A percentile compares a stretch with the other conserved stretches of the same genome.
phyloP scores from a whole-genome alignment of 2,329 filamentous ascomycete species.

The Coniochaeta hoffmannii region DNA sequence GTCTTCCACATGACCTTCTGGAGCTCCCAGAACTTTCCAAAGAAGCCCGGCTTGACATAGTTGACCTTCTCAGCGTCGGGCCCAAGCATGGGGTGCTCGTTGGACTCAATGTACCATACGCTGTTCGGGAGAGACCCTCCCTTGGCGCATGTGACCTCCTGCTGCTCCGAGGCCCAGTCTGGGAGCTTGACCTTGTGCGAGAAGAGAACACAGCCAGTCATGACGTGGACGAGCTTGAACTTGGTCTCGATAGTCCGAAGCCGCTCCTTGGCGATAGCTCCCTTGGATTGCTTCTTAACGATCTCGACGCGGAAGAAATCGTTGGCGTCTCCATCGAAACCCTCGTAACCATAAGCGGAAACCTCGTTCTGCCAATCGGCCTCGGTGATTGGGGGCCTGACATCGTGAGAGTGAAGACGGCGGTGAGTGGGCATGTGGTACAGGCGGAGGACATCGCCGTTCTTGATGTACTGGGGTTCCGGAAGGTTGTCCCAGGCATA shows the following conservation, averaged over 20 bases:
- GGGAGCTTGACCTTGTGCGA: conserved; percentile 99
- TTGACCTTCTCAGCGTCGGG: conserved; percentile 85
- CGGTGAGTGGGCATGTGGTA: conserved; percentile 81
- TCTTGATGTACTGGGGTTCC: conserved; percentile 61
- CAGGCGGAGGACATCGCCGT: conserved; percentile 74
- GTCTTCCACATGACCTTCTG: conserved; percentile 99
- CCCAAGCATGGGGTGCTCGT: conserved; percentile 72
- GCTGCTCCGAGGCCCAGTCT: conserved; percentile 95
- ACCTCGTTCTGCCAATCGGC: conserved; percentile 94
- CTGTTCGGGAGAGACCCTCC: conserved; percentile 92
- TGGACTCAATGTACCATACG: conserved; percentile 92
- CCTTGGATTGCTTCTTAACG: conserved; percentile 78
- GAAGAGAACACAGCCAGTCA: conserved; percentile 94
- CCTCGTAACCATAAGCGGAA: conserved; percentile 94
- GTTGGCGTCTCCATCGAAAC: conserved; percentile 94
- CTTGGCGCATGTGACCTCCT: conserved; percentile 95
- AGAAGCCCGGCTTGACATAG: conserved; percentile 89
- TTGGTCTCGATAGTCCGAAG: conserved; percentile 93
- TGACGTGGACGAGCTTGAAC: conserved; percentile 89
- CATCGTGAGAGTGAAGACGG: conserved; percentile 91
- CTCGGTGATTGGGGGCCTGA: conserved; percentile 78
- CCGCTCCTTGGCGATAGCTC: conserved; percentile 70
- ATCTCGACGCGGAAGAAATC: conserved; percentile 95
- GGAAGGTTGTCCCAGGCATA: conserved; percentile 72
- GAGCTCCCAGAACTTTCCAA: conserved; percentile 96